Evolutionary conservation across 2,329 filamentous ascomycete species (phyloP).

Genomic region (Penicillium sp.): DNA sequence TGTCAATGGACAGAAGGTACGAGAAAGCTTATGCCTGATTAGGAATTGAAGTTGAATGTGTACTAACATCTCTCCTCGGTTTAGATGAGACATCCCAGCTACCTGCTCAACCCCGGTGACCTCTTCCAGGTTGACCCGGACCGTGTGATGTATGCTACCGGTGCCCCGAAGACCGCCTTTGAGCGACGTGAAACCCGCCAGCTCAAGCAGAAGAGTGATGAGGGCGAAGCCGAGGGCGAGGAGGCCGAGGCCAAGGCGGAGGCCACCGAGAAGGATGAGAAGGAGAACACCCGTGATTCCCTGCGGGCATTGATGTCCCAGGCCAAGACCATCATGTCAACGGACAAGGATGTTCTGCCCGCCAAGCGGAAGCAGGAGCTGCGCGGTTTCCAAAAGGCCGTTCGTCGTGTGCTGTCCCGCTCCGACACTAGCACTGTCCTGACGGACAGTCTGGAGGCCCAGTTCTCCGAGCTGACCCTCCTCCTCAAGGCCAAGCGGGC

Average conservation of each 20-base stretch:
- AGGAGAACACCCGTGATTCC: constrained; percentile 52
- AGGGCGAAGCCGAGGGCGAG: constrained; percentile 36
- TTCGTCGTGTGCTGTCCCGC: constrained; percentile 67
- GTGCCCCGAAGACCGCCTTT: constrained; percentile 66
- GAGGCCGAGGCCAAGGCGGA: constrained; percentile 37
- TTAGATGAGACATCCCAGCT: constrained; percentile 90
- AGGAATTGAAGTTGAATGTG: not conserved
- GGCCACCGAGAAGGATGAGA: constrained; percentile 40
- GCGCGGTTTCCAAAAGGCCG: constrained; percentile 71
- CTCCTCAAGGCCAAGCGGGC: constrained; percentile 53
- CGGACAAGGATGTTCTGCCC: constrained; percentile 59
- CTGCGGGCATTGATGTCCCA: constrained; percentile 62
- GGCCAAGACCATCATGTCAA: constrained; percentile 66
- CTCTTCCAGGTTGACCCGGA: constrained; percentile 96
- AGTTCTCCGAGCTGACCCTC: constrained; percentile 60
- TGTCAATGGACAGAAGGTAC: constrained; percentile 94
- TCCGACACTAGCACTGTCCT: constrained; percentile 53
- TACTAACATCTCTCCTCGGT: not conserved
- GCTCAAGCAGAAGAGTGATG: constrained; percentile 31
- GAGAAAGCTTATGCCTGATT: not conserved
- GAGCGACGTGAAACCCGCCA: constrained; percentile 48
- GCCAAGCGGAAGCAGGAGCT: constrained; percentile 78
- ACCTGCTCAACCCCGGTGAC: constrained; percentile 94
- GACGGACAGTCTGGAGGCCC: constrained; percentile 58
- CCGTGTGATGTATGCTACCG: constrained; percentile 85